Percentiles rank a stretch among this genome's conserved stretches.
phyloP scores from a whole-genome alignment of 2,329 filamentous ascomycete species.

The Exophiala sp. region DNA sequence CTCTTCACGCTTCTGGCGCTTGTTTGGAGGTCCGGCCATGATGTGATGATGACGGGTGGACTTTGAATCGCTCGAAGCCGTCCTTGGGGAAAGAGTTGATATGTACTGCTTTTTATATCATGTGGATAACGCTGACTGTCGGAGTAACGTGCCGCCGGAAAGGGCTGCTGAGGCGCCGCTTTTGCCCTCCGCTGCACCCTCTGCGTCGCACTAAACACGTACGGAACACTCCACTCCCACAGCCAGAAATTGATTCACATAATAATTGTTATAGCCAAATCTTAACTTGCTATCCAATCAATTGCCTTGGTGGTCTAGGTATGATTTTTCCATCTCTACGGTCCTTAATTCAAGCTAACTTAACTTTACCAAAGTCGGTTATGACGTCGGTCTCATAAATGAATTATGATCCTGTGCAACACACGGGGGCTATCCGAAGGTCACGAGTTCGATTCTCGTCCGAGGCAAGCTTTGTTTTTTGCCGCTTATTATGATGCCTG shows the following conservation, averaged over 20 bases:
- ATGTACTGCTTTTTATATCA: no score
- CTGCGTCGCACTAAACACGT: slow-evolving; percentile 8
- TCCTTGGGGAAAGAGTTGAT: no score
- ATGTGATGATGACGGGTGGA: not conserved
- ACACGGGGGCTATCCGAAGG: slow-evolving; percentile 13
- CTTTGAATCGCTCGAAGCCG: not conserved
- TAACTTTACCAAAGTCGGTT: slow-evolving; percentile 13
- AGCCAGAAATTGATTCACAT: slow-evolving; percentile 4
- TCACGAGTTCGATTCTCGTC: slow-evolving; percentile 17
- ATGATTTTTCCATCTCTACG: slow-evolving; percentile 9
- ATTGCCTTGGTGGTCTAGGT: slow-evolving; percentile 13
- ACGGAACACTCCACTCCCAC: slow-evolving; percentile 6
- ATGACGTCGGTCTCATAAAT: slow-evolving; percentile 17
- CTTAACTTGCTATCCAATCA: not conserved
- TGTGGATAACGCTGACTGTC: no score
- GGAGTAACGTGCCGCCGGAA: no score
- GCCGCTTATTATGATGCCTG: slow-evolving; percentile 10
- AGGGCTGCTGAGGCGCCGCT: no score
- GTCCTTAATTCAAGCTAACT: slow-evolving; percentile 9
- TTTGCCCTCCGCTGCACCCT: no score
- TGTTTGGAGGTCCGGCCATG: slow-evolving; percentile 43
- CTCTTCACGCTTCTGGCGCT: slow-evolving; percentile 60
- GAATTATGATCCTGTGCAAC: slow-evolving; percentile 7
- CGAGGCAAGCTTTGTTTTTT: slow-evolving; percentile 11
- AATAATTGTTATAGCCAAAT: slow-evolving; percentile 6